Conservation (phyloP, 495 filamentous ascomycete genomes). For the Penicillium coffeae region DNA sequence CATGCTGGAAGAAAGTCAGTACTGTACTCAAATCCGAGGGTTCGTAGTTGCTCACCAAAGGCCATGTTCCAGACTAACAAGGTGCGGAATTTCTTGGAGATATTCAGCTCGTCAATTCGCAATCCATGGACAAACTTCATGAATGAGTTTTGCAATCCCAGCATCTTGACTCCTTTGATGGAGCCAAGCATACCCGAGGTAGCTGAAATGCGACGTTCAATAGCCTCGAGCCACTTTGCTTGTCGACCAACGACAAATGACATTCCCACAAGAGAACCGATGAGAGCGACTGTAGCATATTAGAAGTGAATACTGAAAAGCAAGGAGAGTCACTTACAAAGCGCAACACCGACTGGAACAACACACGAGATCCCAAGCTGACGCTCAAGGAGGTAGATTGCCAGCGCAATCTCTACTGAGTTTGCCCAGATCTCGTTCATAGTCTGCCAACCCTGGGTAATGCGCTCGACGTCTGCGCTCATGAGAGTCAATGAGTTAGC, state of each 20-base stretch:
- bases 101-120: constrained; percentile 53
- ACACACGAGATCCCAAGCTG: constrained; percentile 51
- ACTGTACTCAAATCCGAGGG: neutral
- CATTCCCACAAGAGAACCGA: constrained; percentile 36
- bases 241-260: constrained; percentile 22
- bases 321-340: constrained; percentile 28
- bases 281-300: constrained; percentile 16
- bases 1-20: constrained; percentile 34
- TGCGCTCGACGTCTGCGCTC: constrained; percentile 59
- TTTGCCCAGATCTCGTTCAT: constrained; percentile 61
- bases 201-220: constrained; percentile 52
- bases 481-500: constrained; percentile 56
- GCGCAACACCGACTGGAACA: constrained; percentile 51
- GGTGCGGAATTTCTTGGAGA: constrained; percentile 52
- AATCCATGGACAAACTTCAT: constrained; percentile 45
- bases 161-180: constrained; percentile 63
- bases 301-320: neutral
- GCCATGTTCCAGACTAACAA: constrained; percentile 53
- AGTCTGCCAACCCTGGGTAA: constrained; percentile 42
- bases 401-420: constrained; percentile 54
- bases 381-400: constrained; percentile 53
- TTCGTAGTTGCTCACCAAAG: constrained; percentile 29
- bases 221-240: constrained; percentile 26
- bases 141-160: constrained; percentile 44
- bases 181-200: constrained; percentile 51